Evolutionary conservation across 768 basidiomycete genomes (phyloP), one percentile per base, ranked within the genome.

Genomic region (Calocybe gangraenosa): DNA sequence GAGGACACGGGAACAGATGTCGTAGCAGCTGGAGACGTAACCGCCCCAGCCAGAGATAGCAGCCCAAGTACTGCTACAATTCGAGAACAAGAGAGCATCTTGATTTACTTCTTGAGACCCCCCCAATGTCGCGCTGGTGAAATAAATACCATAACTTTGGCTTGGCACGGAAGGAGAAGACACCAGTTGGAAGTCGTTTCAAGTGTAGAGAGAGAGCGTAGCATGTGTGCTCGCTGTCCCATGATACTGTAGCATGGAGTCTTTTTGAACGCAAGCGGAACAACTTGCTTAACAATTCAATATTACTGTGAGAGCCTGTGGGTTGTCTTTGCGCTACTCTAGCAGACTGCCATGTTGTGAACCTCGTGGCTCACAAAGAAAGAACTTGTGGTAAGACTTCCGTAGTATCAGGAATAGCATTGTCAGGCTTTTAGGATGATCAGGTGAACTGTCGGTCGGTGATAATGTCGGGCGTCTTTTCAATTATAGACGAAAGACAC

Each of bases 191-290:
- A 14, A 40, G 11, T 21, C 8, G 22, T n/a, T 18, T 19, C n/a
- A 15, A 21, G 13, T 3, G 47, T 45, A 42, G 42, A 47, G 44
- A 37, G 51, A 30, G 28, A 10, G 25, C 15, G 40, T 39, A 48
- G 40, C 51, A 52, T 48, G 51, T 44, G 51, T 10, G 38, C 18
- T 45, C 43, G 5, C 17, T 32, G 19, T 52, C 51, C 40, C 51
- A 52, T 52, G 51, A 52, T 48, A 22, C 19, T 6, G 25, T 22
- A 28, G 41, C 36, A 40, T 19, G 28, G 33, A n/a, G n/a, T n/a
- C n/a, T n/a, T n/a, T n/a, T n/a, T n/a, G n/a, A n/a, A n/a, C 11
- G 7, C 10, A 38, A 11, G 30, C 13, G 28, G n/a, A 21, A 33
- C 37, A 9, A 38, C 15, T 38, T 28, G 28, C 36, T 21, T 38